phyloP scores from a whole-genome alignment of 2,329 filamentous ascomycete genomes.

The Verticillium nubilum region DNA sequence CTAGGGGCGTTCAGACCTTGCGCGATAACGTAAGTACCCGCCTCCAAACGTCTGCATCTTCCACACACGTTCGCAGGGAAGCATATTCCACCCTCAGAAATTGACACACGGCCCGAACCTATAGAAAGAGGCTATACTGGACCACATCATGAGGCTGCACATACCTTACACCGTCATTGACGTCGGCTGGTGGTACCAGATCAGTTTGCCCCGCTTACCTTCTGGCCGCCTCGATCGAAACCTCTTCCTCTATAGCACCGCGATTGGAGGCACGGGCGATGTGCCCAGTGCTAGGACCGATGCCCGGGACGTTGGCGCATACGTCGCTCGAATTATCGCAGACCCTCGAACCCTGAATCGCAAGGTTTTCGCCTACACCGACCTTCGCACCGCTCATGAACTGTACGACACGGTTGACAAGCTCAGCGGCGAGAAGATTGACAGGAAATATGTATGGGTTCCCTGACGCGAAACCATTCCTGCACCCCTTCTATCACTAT shows the following conservation, averaged over 20 bases:
- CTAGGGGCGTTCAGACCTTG: too few relatives aligned
- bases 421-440: slow-evolving; percentile 39
- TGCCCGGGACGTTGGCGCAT: slow-evolving; percentile 43
- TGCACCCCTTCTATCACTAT: too few relatives aligned
- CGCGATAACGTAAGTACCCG: slow-evolving; percentile 10
- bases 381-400: slow-evolving; percentile 38
- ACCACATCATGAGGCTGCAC: slow-evolving; percentile 37
- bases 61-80: too few relatives aligned
- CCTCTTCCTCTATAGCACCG: slow-evolving; percentile 24
- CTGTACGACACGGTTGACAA: slow-evolving; percentile 39
- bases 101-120: neutral
- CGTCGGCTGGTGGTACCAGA: slow-evolving; percentile 53
- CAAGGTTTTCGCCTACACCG: slow-evolving; percentile 41
- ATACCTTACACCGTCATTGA: slow-evolving; percentile 53
- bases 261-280: slow-evolving; percentile 39
- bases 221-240: slow-evolving; percentile 33
- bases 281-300: slow-evolving; percentile 37
- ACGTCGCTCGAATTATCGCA: slow-evolving; percentile 41
- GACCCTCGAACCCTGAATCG: slow-evolving; percentile 49
- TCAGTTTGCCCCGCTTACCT: slow-evolving; percentile 22
- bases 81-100: too few relatives aligned
- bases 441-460: slow-evolving; percentile 25
- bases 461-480: neutral
- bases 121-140: slow-evolving; percentile 41
- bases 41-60: too few relatives aligned